Conservation (phyloP, 140 eudicot species). For the Senecio squalidus region DNA sequence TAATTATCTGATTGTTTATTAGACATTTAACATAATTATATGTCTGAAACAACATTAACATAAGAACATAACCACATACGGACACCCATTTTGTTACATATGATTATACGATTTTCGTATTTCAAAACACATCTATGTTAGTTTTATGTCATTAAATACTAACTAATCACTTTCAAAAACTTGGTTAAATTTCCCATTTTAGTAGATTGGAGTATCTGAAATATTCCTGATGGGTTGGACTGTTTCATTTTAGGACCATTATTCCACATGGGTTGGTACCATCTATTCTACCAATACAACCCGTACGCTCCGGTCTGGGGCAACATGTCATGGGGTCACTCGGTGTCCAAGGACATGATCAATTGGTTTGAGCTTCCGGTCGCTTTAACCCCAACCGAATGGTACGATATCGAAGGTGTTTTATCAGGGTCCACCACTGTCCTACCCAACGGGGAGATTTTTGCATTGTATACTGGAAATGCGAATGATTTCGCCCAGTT, state of each 20-base stretch:
- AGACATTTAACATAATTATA: no score
- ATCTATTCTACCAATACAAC: conserved; percentile 50
- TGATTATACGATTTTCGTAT: no score
- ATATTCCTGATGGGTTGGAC: not conserved
- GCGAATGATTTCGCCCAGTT: conserved; percentile 34
- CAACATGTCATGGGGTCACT: conserved; percentile 72
- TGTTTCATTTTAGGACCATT: conserved; percentile 37
- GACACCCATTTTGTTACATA: no score
- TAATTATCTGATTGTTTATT: not conserved
- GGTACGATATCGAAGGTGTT: conserved; percentile 53
- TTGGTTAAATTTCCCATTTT: not conserved
- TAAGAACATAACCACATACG: no score
- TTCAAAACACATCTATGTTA: no score
- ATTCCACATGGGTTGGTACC: conserved; percentile 58
- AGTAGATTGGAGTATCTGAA: not conserved
- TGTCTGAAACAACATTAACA: not conserved
- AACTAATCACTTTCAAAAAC: not conserved
- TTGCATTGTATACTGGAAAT: conserved; percentile 52
- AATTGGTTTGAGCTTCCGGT: conserved; percentile 50
- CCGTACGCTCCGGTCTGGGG: conserved; percentile 58
- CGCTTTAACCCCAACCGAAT: conserved; percentile 36
- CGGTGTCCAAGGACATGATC: conserved; percentile 51
- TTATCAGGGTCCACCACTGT: conserved; percentile 51
- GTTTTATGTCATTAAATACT: no score
- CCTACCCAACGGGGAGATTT: conserved; percentile 42